Conservation (phyloP, 805 yeast genomes). For the Barnettozyma pratensis region DNA sequence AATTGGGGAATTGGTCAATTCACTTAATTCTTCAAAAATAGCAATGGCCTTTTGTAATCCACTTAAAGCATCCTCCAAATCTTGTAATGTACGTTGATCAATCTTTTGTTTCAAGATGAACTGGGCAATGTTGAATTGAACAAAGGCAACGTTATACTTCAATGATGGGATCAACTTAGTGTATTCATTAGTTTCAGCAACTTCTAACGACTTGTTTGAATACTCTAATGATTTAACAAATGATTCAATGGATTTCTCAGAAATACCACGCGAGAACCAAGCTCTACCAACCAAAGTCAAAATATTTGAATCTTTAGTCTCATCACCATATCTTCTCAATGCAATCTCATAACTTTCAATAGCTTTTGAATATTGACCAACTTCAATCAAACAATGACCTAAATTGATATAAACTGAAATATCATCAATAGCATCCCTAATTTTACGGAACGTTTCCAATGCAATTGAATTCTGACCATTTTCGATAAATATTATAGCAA, state of each 20-base stretch:
- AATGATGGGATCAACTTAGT: constrained; percentile 40
- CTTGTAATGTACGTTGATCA: constrained; percentile 55
- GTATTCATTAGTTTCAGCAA: constrained; percentile 26
- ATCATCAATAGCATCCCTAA: constrained; percentile 85
- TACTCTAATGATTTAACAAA: constrained; percentile 58
- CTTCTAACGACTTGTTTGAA: constrained; percentile 50
- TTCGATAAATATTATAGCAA: constrained; percentile 90
- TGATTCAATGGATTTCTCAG: constrained; percentile 59
- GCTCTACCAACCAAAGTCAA: constrained; percentile 77
- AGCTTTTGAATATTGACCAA: constrained; percentile 78
- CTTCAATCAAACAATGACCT: constrained; percentile 82
- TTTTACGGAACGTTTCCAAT: constrained; percentile 78
- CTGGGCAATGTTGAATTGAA: constrained; percentile 85
- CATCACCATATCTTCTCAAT: constrained; percentile 52
- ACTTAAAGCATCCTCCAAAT: constrained; percentile 48
- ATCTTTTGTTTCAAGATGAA: constrained; percentile 57
- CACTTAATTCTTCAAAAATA: constrained; percentile 54
- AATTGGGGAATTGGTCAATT: constrained; percentile 63
- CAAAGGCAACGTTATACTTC: constrained; percentile 75
- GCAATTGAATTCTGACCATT: constrained; percentile 71
- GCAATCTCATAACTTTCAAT: constrained; percentile 87
- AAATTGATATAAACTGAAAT: constrained; percentile 77
- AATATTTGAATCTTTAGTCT: constrained; percentile 59
- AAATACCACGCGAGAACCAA: constrained; percentile 75
- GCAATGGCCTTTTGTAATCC: constrained; percentile 61